Conservation (phyloP, 306 rosid genomes). For the Lathyrus aphaca region DNA sequence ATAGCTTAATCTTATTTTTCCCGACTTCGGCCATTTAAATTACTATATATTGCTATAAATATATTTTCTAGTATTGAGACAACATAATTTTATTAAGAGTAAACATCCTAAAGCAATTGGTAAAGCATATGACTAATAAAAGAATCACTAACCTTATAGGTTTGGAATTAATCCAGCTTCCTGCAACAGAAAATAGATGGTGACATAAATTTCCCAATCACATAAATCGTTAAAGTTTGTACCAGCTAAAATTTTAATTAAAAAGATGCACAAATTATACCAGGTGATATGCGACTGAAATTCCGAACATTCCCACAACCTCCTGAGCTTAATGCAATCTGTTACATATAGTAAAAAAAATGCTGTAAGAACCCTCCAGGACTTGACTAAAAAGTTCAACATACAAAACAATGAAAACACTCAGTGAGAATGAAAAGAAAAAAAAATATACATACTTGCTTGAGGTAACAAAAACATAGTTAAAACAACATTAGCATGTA, state of each 20-base stretch:
- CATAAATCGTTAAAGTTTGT: not conserved
- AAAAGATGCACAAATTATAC: conserved; percentile 42
- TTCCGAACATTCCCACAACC: conserved; percentile 50
- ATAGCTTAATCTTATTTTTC: not conserved
- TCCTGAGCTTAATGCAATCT: conserved; percentile 54
- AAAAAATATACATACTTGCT: not conserved
- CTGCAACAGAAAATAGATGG: conserved; percentile 44
- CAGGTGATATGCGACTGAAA: conserved; percentile 50
- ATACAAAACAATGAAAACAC: not conserved
- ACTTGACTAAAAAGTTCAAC: conserved; percentile 6
- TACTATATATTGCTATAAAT: conserved; percentile 9
- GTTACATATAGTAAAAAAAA: conserved; percentile 40
- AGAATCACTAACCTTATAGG: conserved; percentile 57
- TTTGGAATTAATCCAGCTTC: conserved; percentile 48
- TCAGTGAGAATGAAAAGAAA: not conserved
- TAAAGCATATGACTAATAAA: conserved; percentile 19
- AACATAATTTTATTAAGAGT: not conserved
- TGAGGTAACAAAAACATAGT: conserved; percentile 6
- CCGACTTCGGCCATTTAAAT: not conserved
- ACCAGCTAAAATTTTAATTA: not conserved
- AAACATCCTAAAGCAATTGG: conserved; percentile 12
- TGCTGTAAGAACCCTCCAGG: conserved; percentile 28
- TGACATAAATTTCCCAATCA: conserved; percentile 26
- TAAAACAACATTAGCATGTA: not conserved
- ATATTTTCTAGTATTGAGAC: conserved; percentile 9